Percentiles rank a stretch among this genome's conserved stretches.
Conservation (phyloP, 2,329 filamentous ascomycete species). For the Aureobasidium sp. region DNA sequence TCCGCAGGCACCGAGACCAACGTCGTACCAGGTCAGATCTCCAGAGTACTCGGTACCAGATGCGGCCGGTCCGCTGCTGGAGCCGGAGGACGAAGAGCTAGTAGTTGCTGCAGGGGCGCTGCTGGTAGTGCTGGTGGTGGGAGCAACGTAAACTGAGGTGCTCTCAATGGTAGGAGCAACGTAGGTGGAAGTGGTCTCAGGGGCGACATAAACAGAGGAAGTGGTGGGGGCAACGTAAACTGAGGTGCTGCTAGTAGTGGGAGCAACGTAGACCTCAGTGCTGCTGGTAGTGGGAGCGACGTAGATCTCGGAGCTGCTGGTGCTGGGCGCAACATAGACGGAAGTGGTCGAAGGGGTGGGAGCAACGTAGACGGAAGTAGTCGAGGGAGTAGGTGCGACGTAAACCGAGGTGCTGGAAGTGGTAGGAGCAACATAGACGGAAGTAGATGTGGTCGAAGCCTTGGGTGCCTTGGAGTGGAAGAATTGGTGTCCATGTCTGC, state of each 20-base stretch:
- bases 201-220: conserved; percentile 16
- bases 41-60: conserved; percentile 41
- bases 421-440: not conserved
- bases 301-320: conserved; percentile 18
- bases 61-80: conserved; percentile 20
- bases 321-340: conserved; percentile 18
- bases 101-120: conserved; percentile 16
- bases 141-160: conserved; percentile 16
- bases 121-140: conserved; percentile 13
- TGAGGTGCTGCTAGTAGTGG: conserved; percentile 14
- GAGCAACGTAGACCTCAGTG: conserved; percentile 13
- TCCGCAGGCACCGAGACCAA: conserved; percentile 64
- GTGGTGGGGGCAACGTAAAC: conserved; percentile 17
- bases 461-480: not conserved
- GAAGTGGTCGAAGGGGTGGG: conserved; percentile 15
- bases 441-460: conserved; percentile 14
- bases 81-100: conserved; percentile 14
- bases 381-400: conserved; percentile 17
- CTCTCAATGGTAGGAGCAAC: conserved; percentile 16
- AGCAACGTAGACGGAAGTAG: conserved; percentile 19
- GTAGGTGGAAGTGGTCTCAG: conserved; percentile 15
- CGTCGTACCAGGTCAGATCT: conserved; percentile 65
- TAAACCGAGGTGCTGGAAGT: conserved; percentile 15
- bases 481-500: conserved; percentile 16
- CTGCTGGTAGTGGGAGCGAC: conserved; percentile 17